Evolutionary conservation across 805 yeast species (phyloP), one percentile per base, ranked within the genome.

Genomic region (Pichia sporocuriosa): DNA sequence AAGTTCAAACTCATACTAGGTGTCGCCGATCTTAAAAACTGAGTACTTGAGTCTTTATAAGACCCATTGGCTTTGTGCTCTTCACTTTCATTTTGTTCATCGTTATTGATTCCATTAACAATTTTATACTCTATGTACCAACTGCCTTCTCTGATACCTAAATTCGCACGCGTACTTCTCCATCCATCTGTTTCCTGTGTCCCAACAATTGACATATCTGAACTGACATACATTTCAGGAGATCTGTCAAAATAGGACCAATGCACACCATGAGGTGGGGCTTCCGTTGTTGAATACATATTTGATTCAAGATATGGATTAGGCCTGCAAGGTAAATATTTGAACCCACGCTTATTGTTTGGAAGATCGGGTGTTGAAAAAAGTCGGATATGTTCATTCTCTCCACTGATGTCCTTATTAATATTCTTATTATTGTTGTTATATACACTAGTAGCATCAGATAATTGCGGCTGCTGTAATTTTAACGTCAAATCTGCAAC

Each of bases 61-160:
- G n/a, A n/a, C 15, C 5, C 11, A 17, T 11, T 25, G 5, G 13
- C 23, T 10, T 17, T 44, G 15, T 51, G 57, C 12, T 54, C 55
- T 33, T 51, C 54, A 21, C 48, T 51, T 4, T 25, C 20, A 17
- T 22, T 22, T 6, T 27, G 17, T 13, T 23, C 23, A 24, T 21
- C n/a, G 1, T 16, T 26, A 49, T 30, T 54, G 6, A 56, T 58
- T 4, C 57, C 54, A 42, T 50, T 56, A 12, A 55, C 20, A 2
- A 90, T 73, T 41, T 75, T 71, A 47, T 79, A 81, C 59, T 90
- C 97, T 62, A 85, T 78, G 59, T 81, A 90, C 68, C 84, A 82
- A 15, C 59, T 62, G 0, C 97, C 98, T 49, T 84, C 89, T 22
- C 83, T 67, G 10, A 90, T 68, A 1, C 85, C 79, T 2, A 82